Base-by-base conservation (phyloP, 108 stramenopile species). In the Discostella stelligeroides region DNA sequence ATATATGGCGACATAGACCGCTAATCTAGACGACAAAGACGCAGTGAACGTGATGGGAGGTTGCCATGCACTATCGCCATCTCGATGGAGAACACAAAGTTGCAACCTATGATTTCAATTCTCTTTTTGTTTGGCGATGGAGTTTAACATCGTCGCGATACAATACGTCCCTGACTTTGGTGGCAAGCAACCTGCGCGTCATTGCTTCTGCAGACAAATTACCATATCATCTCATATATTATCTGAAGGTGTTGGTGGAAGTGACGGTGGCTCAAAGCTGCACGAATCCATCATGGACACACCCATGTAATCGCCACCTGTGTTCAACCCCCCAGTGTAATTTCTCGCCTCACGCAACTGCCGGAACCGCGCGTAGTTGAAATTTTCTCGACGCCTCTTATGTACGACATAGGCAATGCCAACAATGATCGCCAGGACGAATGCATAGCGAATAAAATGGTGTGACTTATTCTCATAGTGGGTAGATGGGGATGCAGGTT, bases 191-290 rank as follows among this genome's bases (percentile, higher is more conserved):
- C n/a, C n/a, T n/a, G n/a, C n/a, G n/a, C n/a, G n/a, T n/a, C n/a
- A n/a, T n/a, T n/a, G n/a, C 50, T 51, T 46, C 45, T 46, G 45
- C 47, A 23, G n/a, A n/a, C n/a, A n/a, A n/a, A n/a, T n/a, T n/a
- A n/a, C 59, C 47, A 75, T 68, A 68, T 67, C 60, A 75, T 68
- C 23, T 59, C 23, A 27, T n/a, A 40, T 43, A 28, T 62, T 82
- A 13, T 67, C 81, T 28, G 81, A 69, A 8, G 93, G 90, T 20
- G 88, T 80, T 1, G 93, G 93, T 56, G 93, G 93, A 40, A 94
- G 79, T 0, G 87, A 60, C 11, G 93, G 86, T 5, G 93, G 93
- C 60, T 92, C 88, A 68, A 94, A 94, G 9, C 85, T 79, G 40
- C 85, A 86, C 10, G 86, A 85, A 40, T 81, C 76, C 34, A 83